These are phyloP conservation scores for Reticulomyxa filosa DNA, from an alignment of 78 protist species.

Conservation along the genomic window DNA sequence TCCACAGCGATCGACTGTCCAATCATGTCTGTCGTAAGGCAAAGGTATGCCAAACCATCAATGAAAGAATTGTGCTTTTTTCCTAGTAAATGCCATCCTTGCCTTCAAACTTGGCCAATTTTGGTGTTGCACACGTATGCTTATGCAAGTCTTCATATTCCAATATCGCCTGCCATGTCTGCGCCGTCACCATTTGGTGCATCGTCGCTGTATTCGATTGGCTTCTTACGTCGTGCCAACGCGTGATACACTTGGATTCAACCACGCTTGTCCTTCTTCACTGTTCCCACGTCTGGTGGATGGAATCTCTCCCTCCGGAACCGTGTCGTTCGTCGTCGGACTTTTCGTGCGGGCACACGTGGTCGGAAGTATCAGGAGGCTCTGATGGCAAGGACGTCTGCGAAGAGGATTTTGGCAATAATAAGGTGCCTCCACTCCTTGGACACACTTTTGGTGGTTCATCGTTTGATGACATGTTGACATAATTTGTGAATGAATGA, in stretches of 20 bases:
- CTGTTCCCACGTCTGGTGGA: neutral
- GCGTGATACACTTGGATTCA: neutral
- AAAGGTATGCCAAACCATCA: neutral
- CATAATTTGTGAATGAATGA: no score
- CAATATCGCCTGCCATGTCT: neutral
- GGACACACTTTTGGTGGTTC: no score
- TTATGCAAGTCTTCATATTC: neutral
- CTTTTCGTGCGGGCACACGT: no score
- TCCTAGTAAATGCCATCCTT: slow-evolving; percentile 1
- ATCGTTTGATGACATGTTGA: no score
- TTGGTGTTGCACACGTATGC: neutral
- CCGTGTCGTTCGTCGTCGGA: no score
- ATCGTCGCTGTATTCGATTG: neutral
- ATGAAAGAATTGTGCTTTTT: neutral
- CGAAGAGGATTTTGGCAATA: no score
- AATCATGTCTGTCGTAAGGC: neutral
- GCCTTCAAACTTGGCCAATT: neutral
- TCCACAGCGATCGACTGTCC: neutral
- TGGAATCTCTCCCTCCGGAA: no score
- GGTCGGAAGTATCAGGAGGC: no score
- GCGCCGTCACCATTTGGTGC: neutral
- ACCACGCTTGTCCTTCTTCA: neutral
- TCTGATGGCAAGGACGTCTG: no score
- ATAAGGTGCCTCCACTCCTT: no score
- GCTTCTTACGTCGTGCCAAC: neutral